These are phyloP conservation scores for thale cress (Arabidopsis thaliana) DNA, from an alignment of 345 rosid genomes.

Conservation along the genomic window DNA sequence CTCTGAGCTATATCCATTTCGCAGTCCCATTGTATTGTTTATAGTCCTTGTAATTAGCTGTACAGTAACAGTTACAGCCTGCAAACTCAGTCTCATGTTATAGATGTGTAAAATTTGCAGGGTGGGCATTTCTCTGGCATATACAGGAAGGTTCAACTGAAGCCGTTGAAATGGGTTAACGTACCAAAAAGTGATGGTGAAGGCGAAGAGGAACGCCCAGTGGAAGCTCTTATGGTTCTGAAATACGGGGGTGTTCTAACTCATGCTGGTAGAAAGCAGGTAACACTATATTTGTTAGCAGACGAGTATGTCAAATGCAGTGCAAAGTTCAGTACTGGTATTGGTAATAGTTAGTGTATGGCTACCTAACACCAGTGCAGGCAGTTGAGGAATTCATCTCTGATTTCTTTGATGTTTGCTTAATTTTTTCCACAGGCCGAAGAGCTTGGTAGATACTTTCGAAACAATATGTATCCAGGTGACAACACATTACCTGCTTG, in stretches of 20 bases:
- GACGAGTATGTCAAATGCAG: background rate
- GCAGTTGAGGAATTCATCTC: background rate
- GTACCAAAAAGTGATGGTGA: constrained; percentile 78
- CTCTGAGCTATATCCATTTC: constrained; percentile 22
- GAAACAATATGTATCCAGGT: constrained; percentile 99
- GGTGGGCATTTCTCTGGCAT: constrained; percentile 99
- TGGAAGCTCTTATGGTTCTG: constrained; percentile 97
- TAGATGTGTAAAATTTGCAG: constrained; percentile 51
- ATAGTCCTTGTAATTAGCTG: background rate
- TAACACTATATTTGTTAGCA: constrained; percentile 30
- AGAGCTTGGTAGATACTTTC: constrained; percentile 96
- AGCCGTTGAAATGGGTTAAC: constrained; percentile 93
- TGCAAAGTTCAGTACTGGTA: constrained; percentile 21
- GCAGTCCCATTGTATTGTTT: background rate
- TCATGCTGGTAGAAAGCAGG: constrained; percentile 99
- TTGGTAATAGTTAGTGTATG: background rate
- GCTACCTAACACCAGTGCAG: constrained; percentile 4
- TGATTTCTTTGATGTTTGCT: constrained; percentile 21
- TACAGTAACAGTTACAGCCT: background rate
- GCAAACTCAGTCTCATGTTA: constrained; percentile 13
- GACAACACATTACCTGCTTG: constrained; percentile 26
- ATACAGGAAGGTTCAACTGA: constrained; percentile 96
- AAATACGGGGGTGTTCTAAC: constrained; percentile 99
- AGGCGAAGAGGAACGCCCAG: constrained; percentile 95
- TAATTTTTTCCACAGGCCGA: constrained; percentile 72